Conservation (phyloP, 2,329 filamentous ascomycete genomes). For the Trichoderma sp. region DNA sequence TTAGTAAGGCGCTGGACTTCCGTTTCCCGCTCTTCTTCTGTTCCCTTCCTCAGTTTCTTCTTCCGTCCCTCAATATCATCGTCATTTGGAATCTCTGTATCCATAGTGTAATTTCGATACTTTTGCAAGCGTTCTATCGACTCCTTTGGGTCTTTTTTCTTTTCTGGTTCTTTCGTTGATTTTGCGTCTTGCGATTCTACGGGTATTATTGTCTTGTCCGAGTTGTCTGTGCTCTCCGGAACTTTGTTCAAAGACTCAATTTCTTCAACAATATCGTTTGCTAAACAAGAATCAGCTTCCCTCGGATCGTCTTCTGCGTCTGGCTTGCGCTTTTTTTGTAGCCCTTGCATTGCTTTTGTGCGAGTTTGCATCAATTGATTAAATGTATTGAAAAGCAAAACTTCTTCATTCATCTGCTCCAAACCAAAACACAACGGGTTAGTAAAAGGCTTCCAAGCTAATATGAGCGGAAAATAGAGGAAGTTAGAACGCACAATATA, state of each 20-base stretch:
- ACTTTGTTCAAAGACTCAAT: not conserved
- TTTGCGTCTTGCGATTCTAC: no score
- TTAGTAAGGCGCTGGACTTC: not conserved
- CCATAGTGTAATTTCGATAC: not conserved
- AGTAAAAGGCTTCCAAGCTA: not conserved
- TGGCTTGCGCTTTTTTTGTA: not conserved
- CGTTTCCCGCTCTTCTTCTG: no score
- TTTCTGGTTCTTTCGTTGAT: no score
- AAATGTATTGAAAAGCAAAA: not conserved
- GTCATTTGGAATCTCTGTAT: not conserved
- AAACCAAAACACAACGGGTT: not conserved
- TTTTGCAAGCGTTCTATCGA: not conserved
- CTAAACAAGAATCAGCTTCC: not conserved
- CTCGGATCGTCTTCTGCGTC: not conserved
- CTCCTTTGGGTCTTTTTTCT: no score
- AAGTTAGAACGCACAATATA: not conserved
- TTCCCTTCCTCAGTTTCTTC: no score
- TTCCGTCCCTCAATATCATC: not conserved
- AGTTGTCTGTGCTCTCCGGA: no score
- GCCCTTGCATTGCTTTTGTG: not conserved
- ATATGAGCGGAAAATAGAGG: not conserved
- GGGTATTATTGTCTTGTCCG: no score
- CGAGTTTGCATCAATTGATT: not conserved
- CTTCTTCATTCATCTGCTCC: slow-evolving; percentile 5
- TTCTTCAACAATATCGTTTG: not conserved